These are phyloP conservation scores for Mycena latifolia DNA, from an alignment of 768 basidiomycete genomes.

Conservation along the genomic window DNA sequence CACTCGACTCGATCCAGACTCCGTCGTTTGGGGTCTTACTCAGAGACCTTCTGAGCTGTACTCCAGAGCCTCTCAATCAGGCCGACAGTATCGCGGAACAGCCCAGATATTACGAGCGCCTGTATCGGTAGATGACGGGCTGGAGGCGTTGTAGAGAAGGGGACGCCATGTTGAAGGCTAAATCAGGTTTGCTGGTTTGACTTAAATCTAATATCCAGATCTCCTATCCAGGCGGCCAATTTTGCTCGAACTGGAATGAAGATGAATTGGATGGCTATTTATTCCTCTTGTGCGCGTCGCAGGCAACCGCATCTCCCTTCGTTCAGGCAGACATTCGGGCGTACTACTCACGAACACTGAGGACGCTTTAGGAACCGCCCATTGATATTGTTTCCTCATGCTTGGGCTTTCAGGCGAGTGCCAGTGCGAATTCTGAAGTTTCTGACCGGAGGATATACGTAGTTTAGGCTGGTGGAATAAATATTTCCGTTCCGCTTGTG, in stretches of 20 bases:
- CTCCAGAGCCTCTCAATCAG: background rate
- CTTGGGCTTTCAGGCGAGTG: no score
- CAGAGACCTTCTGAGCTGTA: background rate
- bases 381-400: no score
- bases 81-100: background rate
- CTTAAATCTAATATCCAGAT: background rate
- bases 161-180: background rate
- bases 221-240: background rate
- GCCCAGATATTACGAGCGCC: conserved; percentile 3
- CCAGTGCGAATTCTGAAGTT: no score
- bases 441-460: no score
- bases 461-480: no score
- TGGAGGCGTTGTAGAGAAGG: background rate
- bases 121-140: background rate
- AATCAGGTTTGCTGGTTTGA: conserved; percentile 6
- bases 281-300: background rate
- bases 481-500: no score
- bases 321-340: no score
- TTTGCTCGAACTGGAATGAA: conserved; percentile 2
- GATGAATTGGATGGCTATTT: background rate
- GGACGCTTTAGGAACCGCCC: no score
- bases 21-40: background rate
- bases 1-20: background rate
- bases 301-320: no score
- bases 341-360: no score